Base-by-base conservation (phyloP, 768 basidiomycete species). In the Pholiota microspora region DNA sequence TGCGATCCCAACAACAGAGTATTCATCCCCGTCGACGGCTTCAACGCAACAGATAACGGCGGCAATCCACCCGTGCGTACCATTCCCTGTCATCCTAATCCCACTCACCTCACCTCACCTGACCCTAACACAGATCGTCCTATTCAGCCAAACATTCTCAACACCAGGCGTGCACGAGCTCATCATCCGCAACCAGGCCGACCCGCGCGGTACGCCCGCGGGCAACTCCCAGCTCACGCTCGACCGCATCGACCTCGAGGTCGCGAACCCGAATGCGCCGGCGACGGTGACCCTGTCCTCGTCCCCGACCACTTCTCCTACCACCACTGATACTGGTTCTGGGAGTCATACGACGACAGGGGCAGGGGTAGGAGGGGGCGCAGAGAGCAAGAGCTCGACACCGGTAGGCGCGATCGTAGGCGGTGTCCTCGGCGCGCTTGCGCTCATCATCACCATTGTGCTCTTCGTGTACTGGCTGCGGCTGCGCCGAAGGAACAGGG, bases 341-440 rank as follows among this genome's bases (percentile, higher is more conserved):
- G 12, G n/a, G n/a, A n/a, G n/a, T n/a, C n/a, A n/a, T n/a, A n/a
- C n/a, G n/a, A n/a, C n/a, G n/a, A n/a, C n/a, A n/a, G n/a, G n/a
- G n/a, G n/a, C n/a, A n/a, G n/a, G n/a, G n/a, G n/a, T n/a, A n/a
- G n/a, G n/a, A n/a, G n/a, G n/a, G n/a, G n/a, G n/a, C n/a, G n/a
- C n/a, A n/a, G n/a, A n/a, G 2, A 10, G 53, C 15, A 53, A 56
- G 24, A 24, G 35, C 18, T 29, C 54, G 7, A 16, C 52, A 15
- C 60, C 67, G 32, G 63, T 69, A 0, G 72, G 68, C 1, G 65
- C 72, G 24, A 75, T 80, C 38, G 65, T 78, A 10, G 77, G 76
- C 6, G 71, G 73, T 16, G 66, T 73, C 1, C 64, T 77, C 16
- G 77, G 76, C n/a, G 77, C 72, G 1, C 52, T 74, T 3, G 69